Conservation (phyloP, 1,284 basidiomycete species). For the Pseudozyma tsukubaensis region DNA sequence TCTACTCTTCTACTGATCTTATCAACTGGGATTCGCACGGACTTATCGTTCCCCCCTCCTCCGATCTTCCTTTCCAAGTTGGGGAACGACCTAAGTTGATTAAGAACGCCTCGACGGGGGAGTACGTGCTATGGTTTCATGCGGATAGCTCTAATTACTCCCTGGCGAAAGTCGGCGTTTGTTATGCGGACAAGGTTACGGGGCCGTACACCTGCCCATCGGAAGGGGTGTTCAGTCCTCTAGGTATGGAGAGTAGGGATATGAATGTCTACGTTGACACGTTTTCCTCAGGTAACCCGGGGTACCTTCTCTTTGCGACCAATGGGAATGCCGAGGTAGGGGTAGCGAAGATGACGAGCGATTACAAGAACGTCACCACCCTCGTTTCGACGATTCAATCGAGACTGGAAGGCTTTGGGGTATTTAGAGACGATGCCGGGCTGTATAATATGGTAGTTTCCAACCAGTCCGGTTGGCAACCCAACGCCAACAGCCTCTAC, state of each 20-base stretch:
- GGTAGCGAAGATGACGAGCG: slow-evolving; percentile 14
- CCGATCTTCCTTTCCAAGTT: slow-evolving; percentile 25
- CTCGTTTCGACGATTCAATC: slow-evolving; percentile 8
- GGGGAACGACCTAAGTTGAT: slow-evolving; percentile 35
- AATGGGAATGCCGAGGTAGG: slow-evolving; percentile 21
- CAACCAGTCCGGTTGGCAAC: slow-evolving; percentile 28
- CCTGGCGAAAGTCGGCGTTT: slow-evolving; percentile 28
- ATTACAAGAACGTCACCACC: slow-evolving; percentile 24
- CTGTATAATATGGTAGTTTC: slow-evolving; percentile 33
- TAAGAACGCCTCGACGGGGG: slow-evolving; percentile 18
- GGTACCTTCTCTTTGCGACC: slow-evolving; percentile 30
- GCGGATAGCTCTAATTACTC: slow-evolving; percentile 30
- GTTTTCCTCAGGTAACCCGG: slow-evolving; percentile 6
- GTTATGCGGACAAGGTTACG: slow-evolving; percentile 7
- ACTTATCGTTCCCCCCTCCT: slow-evolving; percentile 19
- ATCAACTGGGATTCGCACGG: slow-evolving; percentile 34
- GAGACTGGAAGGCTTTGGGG: slow-evolving; percentile 30
- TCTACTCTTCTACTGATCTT: slow-evolving; percentile 33
- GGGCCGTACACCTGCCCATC: slow-evolving; percentile 20
- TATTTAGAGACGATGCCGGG: slow-evolving; percentile 14
- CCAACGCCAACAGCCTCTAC: slow-evolving; percentile 30
- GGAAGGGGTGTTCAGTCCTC: slow-evolving; percentile 23
- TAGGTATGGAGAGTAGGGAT: slow-evolving; percentile 30
- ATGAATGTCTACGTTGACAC: slow-evolving; percentile 36
- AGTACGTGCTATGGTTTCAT: slow-evolving; percentile 38